phyloP scores from a whole-genome alignment of 2,329 filamentous ascomycete genomes.

The Pseudopithomyces chartarum region DNA sequence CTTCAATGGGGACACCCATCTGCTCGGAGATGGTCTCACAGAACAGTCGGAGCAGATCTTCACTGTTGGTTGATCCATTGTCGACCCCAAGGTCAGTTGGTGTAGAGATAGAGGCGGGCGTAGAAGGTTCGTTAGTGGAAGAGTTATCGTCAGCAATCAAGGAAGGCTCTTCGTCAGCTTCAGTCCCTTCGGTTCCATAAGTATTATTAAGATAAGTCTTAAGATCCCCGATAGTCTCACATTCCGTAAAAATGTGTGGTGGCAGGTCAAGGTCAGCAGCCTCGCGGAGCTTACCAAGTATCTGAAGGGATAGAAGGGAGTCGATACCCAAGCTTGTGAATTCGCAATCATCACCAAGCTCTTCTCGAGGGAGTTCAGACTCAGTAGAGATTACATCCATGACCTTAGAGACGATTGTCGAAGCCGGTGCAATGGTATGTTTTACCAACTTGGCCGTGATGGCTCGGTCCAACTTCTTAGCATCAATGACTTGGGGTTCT shows the following conservation, averaged over 20 bases:
- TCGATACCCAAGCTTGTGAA: constrained; percentile 68
- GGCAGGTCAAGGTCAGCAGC: constrained; percentile 64
- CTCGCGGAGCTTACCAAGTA: constrained; percentile 65
- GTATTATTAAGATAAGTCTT: constrained; percentile 60
- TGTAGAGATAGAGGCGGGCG: constrained; percentile 47
- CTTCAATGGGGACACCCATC: constrained; percentile 9
- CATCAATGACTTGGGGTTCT: constrained; percentile 36
- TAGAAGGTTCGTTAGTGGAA: constrained; percentile 47
- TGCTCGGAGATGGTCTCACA: constrained; percentile 11
- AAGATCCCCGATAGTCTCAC: constrained; percentile 64
- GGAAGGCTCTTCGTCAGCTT: background rate
- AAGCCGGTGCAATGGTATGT: constrained; percentile 51
- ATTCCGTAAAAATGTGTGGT: constrained; percentile 65
- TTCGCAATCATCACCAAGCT: constrained; percentile 63
- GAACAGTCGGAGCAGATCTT: constrained; percentile 5
- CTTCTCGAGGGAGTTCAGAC: constrained; percentile 62
- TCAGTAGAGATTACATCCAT: constrained; percentile 71
- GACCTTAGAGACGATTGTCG: constrained; percentile 57
- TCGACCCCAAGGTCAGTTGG: constrained; percentile 39
- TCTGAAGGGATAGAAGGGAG: constrained; percentile 64
- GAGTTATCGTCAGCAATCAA: constrained; percentile 44
- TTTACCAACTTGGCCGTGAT: constrained; percentile 52
- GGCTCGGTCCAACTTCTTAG: constrained; percentile 37
- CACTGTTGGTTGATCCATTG: background rate
- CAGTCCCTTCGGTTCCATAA: constrained; percentile 42